Base-by-base conservation (phyloP, 345 rosid genomes). In the Pelargonium nanum region DNA sequence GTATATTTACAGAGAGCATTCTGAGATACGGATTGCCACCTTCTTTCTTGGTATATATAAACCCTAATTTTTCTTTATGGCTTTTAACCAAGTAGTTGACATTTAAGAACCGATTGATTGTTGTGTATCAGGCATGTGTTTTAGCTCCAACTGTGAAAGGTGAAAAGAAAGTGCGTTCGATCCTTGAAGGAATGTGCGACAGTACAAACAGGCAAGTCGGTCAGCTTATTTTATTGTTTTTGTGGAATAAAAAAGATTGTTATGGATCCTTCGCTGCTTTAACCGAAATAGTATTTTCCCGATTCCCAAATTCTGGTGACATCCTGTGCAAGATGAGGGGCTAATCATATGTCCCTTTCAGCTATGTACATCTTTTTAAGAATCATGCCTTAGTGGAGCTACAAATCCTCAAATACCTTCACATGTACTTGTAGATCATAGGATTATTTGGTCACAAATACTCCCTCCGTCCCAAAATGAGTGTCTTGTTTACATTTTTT, bases 1-100 rank as follows among this genome's bases (percentile, higher is more conserved):
- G 97, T 55, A 24, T 83, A 61, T 94, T 86, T 73, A 77, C 96
- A 54, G 97, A 94, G 80, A 90, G 99, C 78, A 94, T 94, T 52
- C 77, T 94, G 78, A 85, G 99, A 88, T 88, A 94, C 68, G 99
- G 99, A 67, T 74, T 94, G 74, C 99, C 97, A 8, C 97, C 99
- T 4, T 74, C 89, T 24, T 94, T 94, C 80, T 74, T 94, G 96
- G 99, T 90, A 85, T 58, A 13, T 60, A 25, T 22, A 8, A 19
- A 48, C 34, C 53, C 20, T 19, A 19, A 57, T 54, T 2, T 58
- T 57, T 40, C 4, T 48, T 28, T 48, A 21, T 60, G 68, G 26
- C 59, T 10, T 22, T 34, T 5, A n/a, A 55, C 45, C 63, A 53
- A 50, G 8, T 60, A 30, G 34, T 40, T 65, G 65, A 55, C 30